Evolutionary conservation across 148 eudicot genomes (phyloP).

Genomic region (Fallopia convolvulus): DNA sequence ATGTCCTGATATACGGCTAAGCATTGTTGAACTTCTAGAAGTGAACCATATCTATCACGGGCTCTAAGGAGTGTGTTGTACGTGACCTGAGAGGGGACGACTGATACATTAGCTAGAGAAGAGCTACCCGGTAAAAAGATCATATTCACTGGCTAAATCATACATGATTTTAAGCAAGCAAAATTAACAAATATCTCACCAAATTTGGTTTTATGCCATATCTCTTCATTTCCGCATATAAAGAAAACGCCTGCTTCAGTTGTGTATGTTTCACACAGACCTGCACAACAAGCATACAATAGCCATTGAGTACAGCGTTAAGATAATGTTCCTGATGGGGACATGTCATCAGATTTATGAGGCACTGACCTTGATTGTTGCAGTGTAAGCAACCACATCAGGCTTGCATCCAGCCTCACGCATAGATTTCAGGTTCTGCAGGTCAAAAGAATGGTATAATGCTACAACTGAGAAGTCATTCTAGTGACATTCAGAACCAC

Average conservation of each 20-base stretch:
- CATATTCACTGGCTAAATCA: not conserved
- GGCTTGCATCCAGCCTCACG: slow-evolving; percentile 63
- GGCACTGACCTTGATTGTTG: slow-evolving; percentile 67
- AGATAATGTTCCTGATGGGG: not conserved
- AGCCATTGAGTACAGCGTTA: not conserved
- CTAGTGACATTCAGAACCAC: not conserved
- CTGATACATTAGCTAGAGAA: too few relatives aligned
- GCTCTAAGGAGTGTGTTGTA: slow-evolving; percentile 83
- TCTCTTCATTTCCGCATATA: slow-evolving; percentile 81
- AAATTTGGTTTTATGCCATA: slow-evolving; percentile 70
- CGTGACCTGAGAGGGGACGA: slow-evolving; percentile 56
- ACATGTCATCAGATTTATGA: not conserved
- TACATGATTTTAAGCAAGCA: not conserved
- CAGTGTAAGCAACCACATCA: slow-evolving; percentile 82
- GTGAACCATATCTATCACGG: slow-evolving; percentile 70
- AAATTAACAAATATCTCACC: slow-evolving; percentile 25
- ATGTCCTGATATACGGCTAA: slow-evolving; percentile 82
- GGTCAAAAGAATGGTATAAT: slow-evolving; percentile 3
- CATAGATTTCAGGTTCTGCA: slow-evolving; percentile 79
- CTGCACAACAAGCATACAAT: slow-evolving; percentile 31
- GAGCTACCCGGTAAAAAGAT: not conserved
- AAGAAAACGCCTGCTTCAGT: slow-evolving; percentile 54
- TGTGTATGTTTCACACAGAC: slow-evolving; percentile 59
- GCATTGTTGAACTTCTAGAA: slow-evolving; percentile 83
- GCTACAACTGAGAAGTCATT: not conserved